phyloP scores from a whole-genome alignment of 352 stramenopile species.

The Phytopythium delawarense region DNA sequence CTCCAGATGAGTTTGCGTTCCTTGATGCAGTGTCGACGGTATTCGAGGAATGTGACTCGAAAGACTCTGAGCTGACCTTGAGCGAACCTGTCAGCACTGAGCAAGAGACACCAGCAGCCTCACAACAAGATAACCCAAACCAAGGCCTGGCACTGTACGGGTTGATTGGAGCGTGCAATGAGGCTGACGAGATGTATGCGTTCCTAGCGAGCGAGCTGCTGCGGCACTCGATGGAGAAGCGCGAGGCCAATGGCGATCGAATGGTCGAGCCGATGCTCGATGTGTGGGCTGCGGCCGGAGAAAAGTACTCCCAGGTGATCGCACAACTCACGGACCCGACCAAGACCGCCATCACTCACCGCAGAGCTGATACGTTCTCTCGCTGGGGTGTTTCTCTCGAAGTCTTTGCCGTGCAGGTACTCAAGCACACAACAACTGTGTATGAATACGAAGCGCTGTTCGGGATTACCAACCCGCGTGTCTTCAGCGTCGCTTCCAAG shows the following conservation, averaged over 20 bases:
- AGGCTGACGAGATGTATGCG: slow-evolving; percentile 61
- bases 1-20: background rate
- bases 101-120: background rate
- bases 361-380: slow-evolving; percentile 28
- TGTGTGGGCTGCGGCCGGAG: slow-evolving; percentile 54
- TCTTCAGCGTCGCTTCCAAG: slow-evolving; percentile 29
- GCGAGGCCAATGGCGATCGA: slow-evolving; percentile 22
- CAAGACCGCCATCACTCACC: background rate
- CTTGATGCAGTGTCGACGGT: background rate
- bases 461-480: slow-evolving; percentile 47
- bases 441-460: slow-evolving; percentile 63
- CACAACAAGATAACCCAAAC: background rate
- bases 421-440: slow-evolving; percentile 51
- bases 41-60: background rate
- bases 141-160: slow-evolving; percentile 8
- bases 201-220: slow-evolving; percentile 47
- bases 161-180: slow-evolving; percentile 21
- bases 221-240: slow-evolving; percentile 23
- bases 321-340: slow-evolving; percentile 21
- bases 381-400: slow-evolving; percentile 59
- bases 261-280: slow-evolving; percentile 59
- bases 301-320: slow-evolving; percentile 67
- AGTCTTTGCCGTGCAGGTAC: slow-evolving; percentile 56
- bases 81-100: background rate
- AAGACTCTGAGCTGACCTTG: background rate